Conservation (phyloP, 2,329 filamentous ascomycete species). For the Aspergillus alliaceus region DNA sequence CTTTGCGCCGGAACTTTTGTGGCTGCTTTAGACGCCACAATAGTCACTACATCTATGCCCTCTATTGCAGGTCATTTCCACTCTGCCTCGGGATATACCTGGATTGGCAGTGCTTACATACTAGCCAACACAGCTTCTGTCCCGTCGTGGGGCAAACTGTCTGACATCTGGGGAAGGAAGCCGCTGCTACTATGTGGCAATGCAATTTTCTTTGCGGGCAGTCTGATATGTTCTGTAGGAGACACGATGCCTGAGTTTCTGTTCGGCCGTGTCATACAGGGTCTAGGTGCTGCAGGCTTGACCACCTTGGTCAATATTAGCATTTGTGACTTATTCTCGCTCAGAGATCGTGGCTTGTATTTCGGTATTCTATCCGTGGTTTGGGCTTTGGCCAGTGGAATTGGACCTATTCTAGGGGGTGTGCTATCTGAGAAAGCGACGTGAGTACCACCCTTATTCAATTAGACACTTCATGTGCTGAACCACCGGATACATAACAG, state of each 20-base stretch:
- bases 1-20: slow-evolving; percentile 16
- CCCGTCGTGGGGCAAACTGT: slow-evolving; percentile 64
- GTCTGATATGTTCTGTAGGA: slow-evolving; percentile 47
- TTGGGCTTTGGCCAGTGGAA: slow-evolving; percentile 51
- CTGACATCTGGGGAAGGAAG: slow-evolving; percentile 58
- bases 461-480: background rate
- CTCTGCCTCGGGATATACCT: slow-evolving; percentile 67
- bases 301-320: slow-evolving; percentile 50
- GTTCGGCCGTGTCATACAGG: slow-evolving; percentile 50
- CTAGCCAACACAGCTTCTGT: slow-evolving; percentile 64
- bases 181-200: slow-evolving; percentile 31
- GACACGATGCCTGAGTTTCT: slow-evolving; percentile 49
- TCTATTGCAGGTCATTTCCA: slow-evolving; percentile 59
- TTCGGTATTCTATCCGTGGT: slow-evolving; percentile 27
- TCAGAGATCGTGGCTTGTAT: slow-evolving; percentile 12
- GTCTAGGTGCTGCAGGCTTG: slow-evolving; percentile 50
- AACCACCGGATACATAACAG: slow-evolving; percentile 18
- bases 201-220: slow-evolving; percentile 46
- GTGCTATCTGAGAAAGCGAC: slow-evolving; percentile 26
- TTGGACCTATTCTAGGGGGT: slow-evolving; percentile 26
- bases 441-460: background rate
- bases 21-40: slow-evolving; percentile 42
- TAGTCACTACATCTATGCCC: slow-evolving; percentile 58
- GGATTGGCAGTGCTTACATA: slow-evolving; percentile 71
- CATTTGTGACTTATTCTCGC: slow-evolving; percentile 53